A percentile compares a stretch with the other conserved stretches of the same genome.
Conservation (phyloP, 305 asterid species). For the Fraxinus velutina region DNA sequence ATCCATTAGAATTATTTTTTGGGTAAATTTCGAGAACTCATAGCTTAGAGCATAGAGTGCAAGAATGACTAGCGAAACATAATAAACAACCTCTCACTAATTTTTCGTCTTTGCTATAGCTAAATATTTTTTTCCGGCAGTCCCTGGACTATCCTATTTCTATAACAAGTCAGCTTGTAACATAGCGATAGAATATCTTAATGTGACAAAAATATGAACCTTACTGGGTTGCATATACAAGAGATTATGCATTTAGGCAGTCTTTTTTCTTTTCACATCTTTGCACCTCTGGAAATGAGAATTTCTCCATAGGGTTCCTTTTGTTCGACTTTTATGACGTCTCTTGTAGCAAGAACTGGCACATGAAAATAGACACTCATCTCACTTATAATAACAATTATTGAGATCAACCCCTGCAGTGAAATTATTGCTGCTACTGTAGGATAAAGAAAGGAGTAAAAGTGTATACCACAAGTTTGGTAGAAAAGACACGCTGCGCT, state of each 20-base stretch:
- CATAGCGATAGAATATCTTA: neutral
- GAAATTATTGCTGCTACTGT: neutral
- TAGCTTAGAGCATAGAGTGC: neutral
- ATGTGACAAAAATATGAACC: neutral
- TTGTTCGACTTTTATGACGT: slow-evolving; percentile 49
- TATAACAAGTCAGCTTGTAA: neutral
- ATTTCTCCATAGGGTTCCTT: slow-evolving; percentile 59
- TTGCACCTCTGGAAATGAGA: slow-evolving; percentile 65
- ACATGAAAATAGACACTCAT: neutral
- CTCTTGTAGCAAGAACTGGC: slow-evolving; percentile 74
- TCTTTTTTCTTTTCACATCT: slow-evolving; percentile 43
- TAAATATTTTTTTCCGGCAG: neutral
- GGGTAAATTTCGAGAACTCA: neutral
- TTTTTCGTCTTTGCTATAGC: neutral
- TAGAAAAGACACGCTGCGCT: slow-evolving; percentile 78
- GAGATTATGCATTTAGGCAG: neutral
- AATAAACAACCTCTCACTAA: neutral
- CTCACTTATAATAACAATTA: neutral
- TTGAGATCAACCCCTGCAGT: neutral
- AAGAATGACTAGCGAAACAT: neutral
- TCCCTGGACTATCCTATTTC: neutral
- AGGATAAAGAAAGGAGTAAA: neutral
- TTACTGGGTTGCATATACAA: neutral
- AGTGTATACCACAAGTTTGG: slow-evolving; percentile 69
- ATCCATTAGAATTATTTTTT: neutral